Base-by-base conservation (phyloP, 805 yeast genomes). In the Cyberlindnera meyerae region DNA sequence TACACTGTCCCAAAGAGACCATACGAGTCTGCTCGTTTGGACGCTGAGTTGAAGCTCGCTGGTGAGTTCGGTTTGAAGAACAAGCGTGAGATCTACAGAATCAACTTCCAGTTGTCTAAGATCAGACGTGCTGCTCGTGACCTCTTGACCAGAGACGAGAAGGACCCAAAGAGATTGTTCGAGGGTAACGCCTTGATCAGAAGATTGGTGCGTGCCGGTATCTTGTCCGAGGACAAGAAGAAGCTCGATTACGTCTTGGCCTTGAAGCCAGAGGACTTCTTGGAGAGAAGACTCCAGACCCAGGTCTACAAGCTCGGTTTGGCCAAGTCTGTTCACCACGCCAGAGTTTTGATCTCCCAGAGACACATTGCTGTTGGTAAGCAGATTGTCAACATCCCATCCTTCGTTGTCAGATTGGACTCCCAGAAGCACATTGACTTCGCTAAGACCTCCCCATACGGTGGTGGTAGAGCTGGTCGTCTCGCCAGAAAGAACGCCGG, bases 91-190 rank as follows among this genome's bases (percentile, higher is more conserved):
- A 87, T 93, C 72, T 93, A 93, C 95, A 88, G 98, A 84, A 89
- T 93, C 70, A 94, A 94, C 71, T 86, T 84, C 82, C 97, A 93
- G 78, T 85, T 93, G 66, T 93, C 98, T 53, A 93, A 93, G 82
- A 90, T 93, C 70, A 89, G 98, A 79, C 88, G 98, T 79, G 98
- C 98, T 71, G 98, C 98, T 68, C 95, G 98, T 84, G 97, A 93
- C 67, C 79, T 93, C 65, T 82, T 93, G 74, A 93, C 98, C 79
- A 88, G 96, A 79, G 98, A 93, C 66, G 98, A 93, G 80, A 93
- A 93, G 82, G 98, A 93, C 75, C 97, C 96, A 82, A 93, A 89
- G 87, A 88, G 98, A 79, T 83, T 93, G 66, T 93, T 93, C 80
- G 98, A 93, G 77, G 98, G 98, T 85, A 93, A 93, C 70, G 98